Evolutionary conservation across 164 flowering plant genomes (phyloP), one percentile per base, ranked within the genome.

Genomic region (Annona cherimola): DNA sequence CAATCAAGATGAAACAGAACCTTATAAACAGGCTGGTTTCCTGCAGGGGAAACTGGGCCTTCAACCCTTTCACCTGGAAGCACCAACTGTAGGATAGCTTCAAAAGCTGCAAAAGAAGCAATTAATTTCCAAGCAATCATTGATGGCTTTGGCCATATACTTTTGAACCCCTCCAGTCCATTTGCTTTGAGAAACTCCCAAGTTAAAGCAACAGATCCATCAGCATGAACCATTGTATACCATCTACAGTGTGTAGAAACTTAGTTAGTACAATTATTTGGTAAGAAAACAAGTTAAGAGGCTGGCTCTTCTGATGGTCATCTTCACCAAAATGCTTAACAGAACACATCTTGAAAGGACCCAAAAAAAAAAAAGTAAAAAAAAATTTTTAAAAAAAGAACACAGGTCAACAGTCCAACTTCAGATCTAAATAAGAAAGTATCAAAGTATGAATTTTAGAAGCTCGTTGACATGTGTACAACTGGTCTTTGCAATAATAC

Each of bases 151-250:
- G 99, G 99, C 97, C 99, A 93, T 70, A 91, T 85, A 45, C 82
- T 61, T 26, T 79, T 75, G 63, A 93, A 82, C 4, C 98, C 97
- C 70, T 87, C 88, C 26, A 93, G 61, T 16, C 96, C 91, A 74
- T 87, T 46, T 71, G 86, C 82, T 85, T 69, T 84, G 42, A 95
- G 79, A 78, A 79, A 87, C 26, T 85, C 83, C 70, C 74, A 88
- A 42, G 97, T 90, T 54, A 89, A 85, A 42, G 64, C 62, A 71
- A 93, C 74, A 50, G 97, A 94, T 14, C 99, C 99, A 84, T 94
- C 95, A 44, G 92, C 94, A 84, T 91, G 92, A 6, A 91, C 96
- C 98, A 93, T 91, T 4, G 98, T 93, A 70, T 93, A 93, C 98
- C 97, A 96, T 86, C 99, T 93, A 90, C 86, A 83, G 9, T 42